These are phyloP conservation scores for Camellia japonica DNA, from an alignment of 148 eudicot species.

Conservation along the genomic window DNA sequence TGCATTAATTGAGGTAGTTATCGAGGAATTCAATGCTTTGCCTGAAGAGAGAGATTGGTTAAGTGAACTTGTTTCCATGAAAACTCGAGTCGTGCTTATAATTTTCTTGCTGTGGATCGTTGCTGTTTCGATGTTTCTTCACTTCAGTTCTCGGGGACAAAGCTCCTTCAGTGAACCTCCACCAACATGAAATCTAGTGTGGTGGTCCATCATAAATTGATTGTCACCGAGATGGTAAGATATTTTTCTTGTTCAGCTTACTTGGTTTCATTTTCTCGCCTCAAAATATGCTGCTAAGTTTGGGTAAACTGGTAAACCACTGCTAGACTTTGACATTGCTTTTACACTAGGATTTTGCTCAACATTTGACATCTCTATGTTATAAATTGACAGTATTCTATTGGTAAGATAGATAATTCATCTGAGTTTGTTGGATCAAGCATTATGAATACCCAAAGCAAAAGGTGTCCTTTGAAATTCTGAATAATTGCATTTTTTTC, in stretches of 20 bases:
- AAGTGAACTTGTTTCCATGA: slow-evolving; percentile 27
- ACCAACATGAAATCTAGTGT: slow-evolving; percentile 41
- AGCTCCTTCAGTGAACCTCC: slow-evolving; percentile 29
- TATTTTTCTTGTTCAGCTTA: not conserved
- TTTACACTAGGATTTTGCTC: not conserved
- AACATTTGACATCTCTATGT: not conserved
- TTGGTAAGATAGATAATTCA: not conserved
- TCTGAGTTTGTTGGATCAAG: not conserved
- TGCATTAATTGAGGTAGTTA: slow-evolving; percentile 34
- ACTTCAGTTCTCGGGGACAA: slow-evolving; percentile 15
- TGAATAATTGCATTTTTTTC: not conserved
- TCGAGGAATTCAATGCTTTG: slow-evolving; percentile 39
- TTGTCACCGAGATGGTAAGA: not conserved
- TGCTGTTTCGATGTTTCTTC: slow-evolving; percentile 17
- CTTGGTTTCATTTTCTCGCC: not conserved
- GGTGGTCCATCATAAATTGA: not conserved
- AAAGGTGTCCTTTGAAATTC: not conserved
- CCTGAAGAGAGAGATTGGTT: slow-evolving; percentile 39
- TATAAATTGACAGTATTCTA: not conserved
- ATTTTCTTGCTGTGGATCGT: slow-evolving; percentile 37
- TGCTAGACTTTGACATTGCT: not conserved
- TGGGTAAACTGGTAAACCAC: not conserved
- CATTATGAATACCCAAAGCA: not conserved
- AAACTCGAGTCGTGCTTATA: slow-evolving; percentile 21
- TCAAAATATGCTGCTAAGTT: not conserved